phyloP scores from a whole-genome alignment of 2,329 filamentous ascomycete genomes.

The Falciphora oryzae region DNA sequence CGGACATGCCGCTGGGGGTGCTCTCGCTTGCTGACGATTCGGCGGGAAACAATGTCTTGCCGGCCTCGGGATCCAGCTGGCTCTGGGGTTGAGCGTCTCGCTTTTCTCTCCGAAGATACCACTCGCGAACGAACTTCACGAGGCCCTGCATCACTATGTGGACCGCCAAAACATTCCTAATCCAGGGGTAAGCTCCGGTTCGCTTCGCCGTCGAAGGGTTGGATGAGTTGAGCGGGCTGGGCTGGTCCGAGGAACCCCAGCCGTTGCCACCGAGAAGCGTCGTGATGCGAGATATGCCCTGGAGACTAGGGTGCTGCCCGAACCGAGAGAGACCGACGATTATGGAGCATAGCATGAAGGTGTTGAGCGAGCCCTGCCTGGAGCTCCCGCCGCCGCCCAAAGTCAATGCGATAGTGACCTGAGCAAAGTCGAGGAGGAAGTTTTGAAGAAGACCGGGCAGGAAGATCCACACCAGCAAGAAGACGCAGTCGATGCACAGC shows the following conservation, averaged over 20 bases:
- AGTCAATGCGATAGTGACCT: slow-evolving; percentile 88
- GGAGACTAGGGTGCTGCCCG: slow-evolving; percentile 36
- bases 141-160: slow-evolving; percentile 71
- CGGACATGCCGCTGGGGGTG: neutral
- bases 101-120: slow-evolving; percentile 58
- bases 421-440: slow-evolving; percentile 82
- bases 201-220: slow-evolving; percentile 44
- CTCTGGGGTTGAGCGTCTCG: slow-evolving; percentile 42
- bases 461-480: slow-evolving; percentile 80
- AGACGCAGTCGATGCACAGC: slow-evolving; percentile 74
- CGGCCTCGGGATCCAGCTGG: slow-evolving; percentile 57
- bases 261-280: slow-evolving; percentile 24
- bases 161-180: slow-evolving; percentile 63
- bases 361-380: slow-evolving; percentile 62
- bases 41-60: slow-evolving; percentile 34
- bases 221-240: slow-evolving; percentile 41
- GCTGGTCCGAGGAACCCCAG: slow-evolving; percentile 32
- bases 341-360: slow-evolving; percentile 63
- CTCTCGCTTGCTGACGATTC: slow-evolving; percentile 11
- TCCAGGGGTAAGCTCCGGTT: slow-evolving; percentile 57
- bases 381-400: slow-evolving; percentile 71
- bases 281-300: slow-evolving; percentile 37
- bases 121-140: slow-evolving; percentile 63
- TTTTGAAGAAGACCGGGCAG: slow-evolving; percentile 84
- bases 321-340: slow-evolving; percentile 57